Conservation (phyloP, 78 protist species). For the Capsaspora owczarzaki region DNA sequence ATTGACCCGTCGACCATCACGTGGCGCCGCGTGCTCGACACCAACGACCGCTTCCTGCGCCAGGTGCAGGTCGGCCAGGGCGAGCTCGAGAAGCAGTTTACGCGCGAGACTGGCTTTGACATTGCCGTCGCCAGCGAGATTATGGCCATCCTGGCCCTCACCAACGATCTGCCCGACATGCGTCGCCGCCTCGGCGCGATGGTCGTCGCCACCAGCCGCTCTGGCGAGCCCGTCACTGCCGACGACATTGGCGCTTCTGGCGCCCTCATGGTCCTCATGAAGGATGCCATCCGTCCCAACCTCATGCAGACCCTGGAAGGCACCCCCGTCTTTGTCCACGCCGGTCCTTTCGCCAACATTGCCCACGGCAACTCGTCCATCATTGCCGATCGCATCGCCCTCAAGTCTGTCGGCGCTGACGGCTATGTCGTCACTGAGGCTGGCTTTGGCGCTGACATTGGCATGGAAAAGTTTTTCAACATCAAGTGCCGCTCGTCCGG, state of each 20-base stretch:
- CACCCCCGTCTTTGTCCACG: slow-evolving; percentile 80
- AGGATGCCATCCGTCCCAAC: slow-evolving; percentile 91
- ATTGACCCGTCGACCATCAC: slow-evolving; percentile 88
- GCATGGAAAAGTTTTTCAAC: slow-evolving; percentile 92
- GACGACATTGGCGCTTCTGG: slow-evolving; percentile 95
- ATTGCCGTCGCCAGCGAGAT: slow-evolving; percentile 94
- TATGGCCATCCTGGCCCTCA: slow-evolving; percentile 94
- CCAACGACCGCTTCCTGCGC: slow-evolving; percentile 92
- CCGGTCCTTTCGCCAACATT: slow-evolving; percentile 98
- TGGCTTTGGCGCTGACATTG: slow-evolving; percentile 90
- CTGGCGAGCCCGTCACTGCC: slow-evolving; percentile 78
- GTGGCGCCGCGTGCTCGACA: slow-evolving; percentile 87
- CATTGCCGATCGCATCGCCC: slow-evolving; percentile 85
- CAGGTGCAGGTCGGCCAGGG: slow-evolving; percentile 82
- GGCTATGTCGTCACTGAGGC: slow-evolving; percentile 94
- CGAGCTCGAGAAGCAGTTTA: slow-evolving; percentile 65
- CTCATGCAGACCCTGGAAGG: slow-evolving; percentile 86
- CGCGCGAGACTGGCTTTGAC: slow-evolving; percentile 63
- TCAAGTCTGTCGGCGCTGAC: slow-evolving; percentile 84
- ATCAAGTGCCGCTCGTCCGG: slow-evolving; percentile 81
- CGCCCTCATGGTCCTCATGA: slow-evolving; percentile 43
- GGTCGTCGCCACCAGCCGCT: slow-evolving; percentile 24
- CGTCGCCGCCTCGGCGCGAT: slow-evolving; percentile 31
- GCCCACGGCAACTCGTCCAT: slow-evolving; percentile 92
- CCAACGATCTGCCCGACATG: slow-evolving; percentile 68